These are phyloP conservation scores for Psilocybe subaeruginosa DNA, from an alignment of 768 basidiomycete genomes.

Conservation along the genomic window DNA sequence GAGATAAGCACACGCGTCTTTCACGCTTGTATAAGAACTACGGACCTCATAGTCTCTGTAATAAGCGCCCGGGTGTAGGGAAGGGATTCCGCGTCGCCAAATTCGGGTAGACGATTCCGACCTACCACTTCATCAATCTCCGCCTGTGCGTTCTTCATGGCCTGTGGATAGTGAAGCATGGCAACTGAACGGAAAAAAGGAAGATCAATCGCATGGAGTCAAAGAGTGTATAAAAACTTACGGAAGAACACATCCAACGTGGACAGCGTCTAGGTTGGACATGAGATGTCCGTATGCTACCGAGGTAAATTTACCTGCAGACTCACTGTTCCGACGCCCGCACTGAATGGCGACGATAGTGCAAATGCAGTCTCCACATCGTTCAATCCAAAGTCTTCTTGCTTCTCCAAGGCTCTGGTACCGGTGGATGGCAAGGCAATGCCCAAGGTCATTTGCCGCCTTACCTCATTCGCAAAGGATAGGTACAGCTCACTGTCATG, in stretches of 20 bases:
- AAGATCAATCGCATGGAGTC: neutral
- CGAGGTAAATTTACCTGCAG: too few species aligned
- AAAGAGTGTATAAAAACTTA: neutral
- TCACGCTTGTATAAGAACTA: neutral
- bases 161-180: constrained; percentile 31
- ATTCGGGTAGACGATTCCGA: constrained; percentile 28
- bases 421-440: constrained; percentile 36
- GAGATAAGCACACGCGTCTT: neutral
- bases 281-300: neutral
- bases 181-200: constrained; percentile 29
- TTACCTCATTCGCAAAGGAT: constrained; percentile 26
- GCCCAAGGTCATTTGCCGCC: constrained; percentile 22
- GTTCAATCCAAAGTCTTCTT: constrained; percentile 40
- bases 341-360: constrained; percentile 31
- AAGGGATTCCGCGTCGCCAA: constrained; percentile 29
- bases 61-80: constrained; percentile 29
- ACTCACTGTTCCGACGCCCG: constrained; percentile 32
- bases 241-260: constrained; percentile 15
- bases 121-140: constrained; percentile 38
- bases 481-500: constrained; percentile 27
- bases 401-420: constrained; percentile 41
- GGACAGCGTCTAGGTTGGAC: constrained; percentile 17
- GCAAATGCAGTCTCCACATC: constrained; percentile 46
- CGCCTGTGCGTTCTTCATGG: constrained; percentile 34
- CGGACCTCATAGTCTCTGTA: constrained; percentile 26